A percentile compares a stretch with the other conserved stretches of the same genome.
phyloP scores from a whole-genome alignment of 768 basidiomycete species.

The Exidia glandulosa region DNA sequence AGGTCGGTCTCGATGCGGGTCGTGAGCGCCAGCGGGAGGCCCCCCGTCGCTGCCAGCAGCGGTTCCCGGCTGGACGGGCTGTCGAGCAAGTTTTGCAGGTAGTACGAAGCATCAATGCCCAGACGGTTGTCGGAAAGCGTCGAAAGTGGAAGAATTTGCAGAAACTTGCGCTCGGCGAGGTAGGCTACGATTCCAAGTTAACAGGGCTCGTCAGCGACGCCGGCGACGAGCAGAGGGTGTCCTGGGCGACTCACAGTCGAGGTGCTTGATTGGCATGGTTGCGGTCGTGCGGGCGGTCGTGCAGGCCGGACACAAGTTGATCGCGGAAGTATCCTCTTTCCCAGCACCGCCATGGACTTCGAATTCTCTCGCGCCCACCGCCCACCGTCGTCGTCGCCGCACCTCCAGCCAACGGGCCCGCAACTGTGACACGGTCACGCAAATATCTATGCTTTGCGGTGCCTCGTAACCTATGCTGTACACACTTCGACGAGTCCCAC shows the following conservation, averaged over 20 bases:
- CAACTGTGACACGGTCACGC: too few species aligned
- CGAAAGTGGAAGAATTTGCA: slow-evolving; percentile 69
- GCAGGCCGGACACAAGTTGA: not conserved
- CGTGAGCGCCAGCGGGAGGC: slow-evolving; percentile 80
- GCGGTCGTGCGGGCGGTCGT: not conserved
- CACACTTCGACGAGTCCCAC: too few species aligned
- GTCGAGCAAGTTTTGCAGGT: slow-evolving; percentile 70
- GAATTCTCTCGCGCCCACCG: too few species aligned
- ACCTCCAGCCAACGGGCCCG: too few species aligned
- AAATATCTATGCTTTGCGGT: too few species aligned
- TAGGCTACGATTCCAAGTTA: slow-evolving; percentile 42
- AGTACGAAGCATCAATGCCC: slow-evolving; percentile 92
- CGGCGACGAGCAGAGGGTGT: not conserved
- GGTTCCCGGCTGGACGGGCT: slow-evolving; percentile 74
- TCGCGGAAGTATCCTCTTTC: not conserved
- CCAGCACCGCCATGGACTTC: not conserved
- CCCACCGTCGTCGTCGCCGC: too few species aligned
- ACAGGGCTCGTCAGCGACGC: not conserved
- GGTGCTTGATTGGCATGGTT: slow-evolving; percentile 70
- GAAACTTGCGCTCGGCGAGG: slow-evolving; percentile 77
- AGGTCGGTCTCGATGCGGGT: slow-evolving; percentile 86
- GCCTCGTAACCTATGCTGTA: too few species aligned
- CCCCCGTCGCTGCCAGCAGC: slow-evolving; percentile 88
- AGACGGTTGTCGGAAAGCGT: slow-evolving; percentile 84
- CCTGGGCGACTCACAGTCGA: slow-evolving; percentile 50